A percentile compares a stretch with the other conserved stretches of the same genome.
phyloP scores from a whole-genome alignment of 495 filamentous ascomycete species.

The Trichoderma gamsii region DNA sequence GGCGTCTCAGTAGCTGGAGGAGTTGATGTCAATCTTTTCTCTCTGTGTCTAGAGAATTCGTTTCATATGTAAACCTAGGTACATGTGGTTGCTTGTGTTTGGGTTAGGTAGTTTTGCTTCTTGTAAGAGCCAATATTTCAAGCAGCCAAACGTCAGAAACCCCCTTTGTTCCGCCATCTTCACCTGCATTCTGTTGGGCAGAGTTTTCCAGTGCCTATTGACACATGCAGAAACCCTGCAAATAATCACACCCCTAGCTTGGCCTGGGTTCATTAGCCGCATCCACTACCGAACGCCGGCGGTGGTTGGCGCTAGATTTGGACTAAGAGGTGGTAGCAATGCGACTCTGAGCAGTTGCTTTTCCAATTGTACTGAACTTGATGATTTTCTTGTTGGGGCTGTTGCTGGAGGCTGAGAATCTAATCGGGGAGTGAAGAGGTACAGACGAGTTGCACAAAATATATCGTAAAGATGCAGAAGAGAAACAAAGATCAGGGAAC shows the following conservation, averaged over 20 bases:
- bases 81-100: background rate
- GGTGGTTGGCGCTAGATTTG: background rate
- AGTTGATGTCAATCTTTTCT: too few relatives aligned
- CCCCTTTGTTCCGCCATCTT: too few relatives aligned
- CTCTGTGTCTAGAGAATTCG: background rate
- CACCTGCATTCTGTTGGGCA: background rate
- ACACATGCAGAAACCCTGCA: conserved; percentile 10
- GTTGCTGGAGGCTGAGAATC: background rate
- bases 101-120: background rate
- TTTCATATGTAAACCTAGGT: background rate
- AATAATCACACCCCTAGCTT: background rate
- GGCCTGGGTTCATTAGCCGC: background rate
- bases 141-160: background rate
- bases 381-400: background rate
- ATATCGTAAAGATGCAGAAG: too few relatives aligned
- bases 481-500: too few relatives aligned
- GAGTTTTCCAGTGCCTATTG: background rate
- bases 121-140: background rate
- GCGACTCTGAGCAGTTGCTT: background rate
- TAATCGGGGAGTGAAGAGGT: too few relatives aligned
- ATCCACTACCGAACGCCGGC: background rate
- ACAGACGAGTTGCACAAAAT: too few relatives aligned
- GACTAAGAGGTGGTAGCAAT: background rate
- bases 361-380: background rate
- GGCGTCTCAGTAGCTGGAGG: background rate